Conservation (phyloP, 2,329 filamentous ascomycete genomes). For the Penicillium carneum region DNA sequence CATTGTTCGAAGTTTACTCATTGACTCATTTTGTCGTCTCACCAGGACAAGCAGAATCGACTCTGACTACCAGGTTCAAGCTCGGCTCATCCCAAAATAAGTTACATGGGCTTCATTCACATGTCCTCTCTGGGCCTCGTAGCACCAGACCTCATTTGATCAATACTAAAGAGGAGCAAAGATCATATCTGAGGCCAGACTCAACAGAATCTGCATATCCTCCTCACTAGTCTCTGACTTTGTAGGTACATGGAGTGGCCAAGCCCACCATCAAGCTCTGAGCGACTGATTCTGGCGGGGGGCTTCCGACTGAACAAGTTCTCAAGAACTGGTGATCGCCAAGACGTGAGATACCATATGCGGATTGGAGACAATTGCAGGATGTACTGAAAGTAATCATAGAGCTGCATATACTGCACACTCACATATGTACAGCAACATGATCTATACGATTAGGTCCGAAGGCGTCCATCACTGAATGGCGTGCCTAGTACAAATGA, state of each 20-base stretch:
- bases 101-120: neutral
- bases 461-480: conserved; percentile 58
- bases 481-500: conserved; percentile 43
- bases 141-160: neutral
- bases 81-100: neutral
- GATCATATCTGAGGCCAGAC: neutral
- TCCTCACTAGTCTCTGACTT: neutral
- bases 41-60: neutral
- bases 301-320: neutral
- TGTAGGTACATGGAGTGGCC: neutral
- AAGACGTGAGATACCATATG: conserved; percentile 67
- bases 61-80: neutral
- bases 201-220: neutral
- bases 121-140: neutral
- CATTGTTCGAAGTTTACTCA: neutral
- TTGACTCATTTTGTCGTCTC: neutral
- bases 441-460: conserved; percentile 65
- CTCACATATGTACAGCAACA: conserved; percentile 54
- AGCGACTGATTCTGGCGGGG: neutral
- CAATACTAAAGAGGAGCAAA: neutral
- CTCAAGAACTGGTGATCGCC: conserved; percentile 49
- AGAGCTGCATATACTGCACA: too few relatives aligned
- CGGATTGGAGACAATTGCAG: conserved; percentile 70
- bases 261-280: neutral
- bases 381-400: conserved; percentile 49